Evolutionary conservation across 2,329 filamentous ascomycete genomes (phyloP).

Genomic region (Microsporum ferrugineum): DNA sequence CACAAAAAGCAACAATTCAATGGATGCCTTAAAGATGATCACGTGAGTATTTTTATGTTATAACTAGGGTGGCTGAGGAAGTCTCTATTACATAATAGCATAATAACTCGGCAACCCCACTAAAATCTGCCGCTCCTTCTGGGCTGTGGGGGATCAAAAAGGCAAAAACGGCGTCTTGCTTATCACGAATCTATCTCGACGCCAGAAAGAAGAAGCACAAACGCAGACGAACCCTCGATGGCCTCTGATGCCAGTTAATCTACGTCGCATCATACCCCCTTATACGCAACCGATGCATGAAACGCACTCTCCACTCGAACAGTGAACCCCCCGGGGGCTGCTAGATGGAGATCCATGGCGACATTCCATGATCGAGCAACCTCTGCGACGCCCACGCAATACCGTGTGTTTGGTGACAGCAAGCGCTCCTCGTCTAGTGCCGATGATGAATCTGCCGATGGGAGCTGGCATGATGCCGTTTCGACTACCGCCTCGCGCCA

Average conservation of each 20-base stretch:
- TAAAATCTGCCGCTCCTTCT: background rate
- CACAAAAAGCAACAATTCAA: background rate
- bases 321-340: conserved; percentile 17
- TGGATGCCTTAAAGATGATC: background rate
- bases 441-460: conserved; percentile 28
- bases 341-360: conserved; percentile 38
- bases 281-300: conserved; percentile 1
- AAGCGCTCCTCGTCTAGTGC: conserved; percentile 28
- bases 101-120: background rate
- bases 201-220: background rate
- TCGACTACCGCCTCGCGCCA: conserved; percentile 24
- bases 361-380: conserved; percentile 33
- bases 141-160: background rate
- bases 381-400: conserved; percentile 33
- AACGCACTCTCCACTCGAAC: conserved; percentile 8
- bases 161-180: background rate
- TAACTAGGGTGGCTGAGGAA: background rate
- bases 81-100: background rate
- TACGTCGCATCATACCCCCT: background rate
- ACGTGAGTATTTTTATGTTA: background rate
- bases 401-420: conserved; percentile 29
- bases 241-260: background rate
- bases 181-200: background rate
- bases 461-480: conserved; percentile 28
- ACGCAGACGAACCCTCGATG: background rate